Conservation (phyloP, 2,329 filamentous ascomycete genomes). For the Clarireedia hainanense region DNA sequence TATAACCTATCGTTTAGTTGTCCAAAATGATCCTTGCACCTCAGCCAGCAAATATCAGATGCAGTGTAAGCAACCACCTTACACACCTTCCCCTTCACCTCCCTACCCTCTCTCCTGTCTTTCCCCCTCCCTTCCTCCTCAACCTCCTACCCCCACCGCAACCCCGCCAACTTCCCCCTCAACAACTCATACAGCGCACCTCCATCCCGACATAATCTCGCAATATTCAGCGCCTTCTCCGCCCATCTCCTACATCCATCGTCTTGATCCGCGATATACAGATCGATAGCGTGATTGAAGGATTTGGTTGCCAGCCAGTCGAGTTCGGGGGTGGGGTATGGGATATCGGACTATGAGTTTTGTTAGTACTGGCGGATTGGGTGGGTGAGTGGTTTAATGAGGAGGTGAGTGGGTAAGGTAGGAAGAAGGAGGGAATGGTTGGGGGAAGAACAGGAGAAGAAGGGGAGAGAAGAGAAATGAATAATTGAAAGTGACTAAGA, state of each 20-base stretch:
- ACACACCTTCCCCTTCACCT: not conserved
- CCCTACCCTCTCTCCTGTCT: not conserved
- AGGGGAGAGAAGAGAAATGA: not conserved
- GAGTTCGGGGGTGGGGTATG: conserved; percentile 59
- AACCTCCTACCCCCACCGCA: not conserved
- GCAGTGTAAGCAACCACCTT: not conserved
- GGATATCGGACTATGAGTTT: conserved; percentile 31
- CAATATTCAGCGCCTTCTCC: conserved; percentile 28
- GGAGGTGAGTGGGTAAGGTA: not conserved
- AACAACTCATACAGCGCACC: conserved; percentile 19
- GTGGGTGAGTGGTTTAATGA: too few species aligned
- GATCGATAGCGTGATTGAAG: conserved; percentile 65
- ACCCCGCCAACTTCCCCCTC: not conserved
- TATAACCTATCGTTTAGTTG: too few species aligned
- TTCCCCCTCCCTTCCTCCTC: not conserved
- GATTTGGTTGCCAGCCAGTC: conserved; percentile 66
- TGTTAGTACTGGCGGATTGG: too few species aligned
- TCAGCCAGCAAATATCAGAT: too few species aligned
- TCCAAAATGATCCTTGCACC: too few species aligned
- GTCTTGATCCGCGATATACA: conserved; percentile 49
- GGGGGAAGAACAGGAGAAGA: accelerated
- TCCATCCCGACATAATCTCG: conserved; percentile 24
- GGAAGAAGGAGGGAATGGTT: not conserved
- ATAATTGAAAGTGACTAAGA: too few species aligned
- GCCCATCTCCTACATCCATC: conserved; percentile 40